Evolutionary conservation across 2,329 filamentous ascomycete genomes (phyloP).

Genomic region (Mariannaea sp.): DNA sequence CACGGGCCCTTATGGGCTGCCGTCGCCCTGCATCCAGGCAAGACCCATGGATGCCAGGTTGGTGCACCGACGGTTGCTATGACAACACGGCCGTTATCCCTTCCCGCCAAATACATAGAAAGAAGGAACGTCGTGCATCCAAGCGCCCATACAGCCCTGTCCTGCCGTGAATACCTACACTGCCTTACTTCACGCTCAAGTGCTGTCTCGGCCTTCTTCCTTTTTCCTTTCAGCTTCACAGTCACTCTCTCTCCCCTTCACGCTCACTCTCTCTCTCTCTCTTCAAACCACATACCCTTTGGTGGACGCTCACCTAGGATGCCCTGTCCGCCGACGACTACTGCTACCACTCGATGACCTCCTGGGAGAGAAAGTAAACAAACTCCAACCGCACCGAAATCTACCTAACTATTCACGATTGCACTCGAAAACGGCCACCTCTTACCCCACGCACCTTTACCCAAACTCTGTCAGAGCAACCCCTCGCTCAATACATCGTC

Average conservation of each 20-base stretch:
- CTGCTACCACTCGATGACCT: constrained; percentile 35
- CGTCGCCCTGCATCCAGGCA: constrained; percentile 4
- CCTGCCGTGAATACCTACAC: constrained; percentile 34
- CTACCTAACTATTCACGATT: constrained; percentile 18
- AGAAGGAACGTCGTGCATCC: neutral
- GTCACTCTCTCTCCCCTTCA: constrained; percentile 1
- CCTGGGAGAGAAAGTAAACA: constrained; percentile 39
- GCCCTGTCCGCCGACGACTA: constrained; percentile 31
- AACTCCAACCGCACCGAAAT: constrained; percentile 5
- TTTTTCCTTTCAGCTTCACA: constrained; percentile 14
- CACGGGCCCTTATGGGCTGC: constrained; percentile 29
- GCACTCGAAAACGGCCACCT: constrained; percentile 25
- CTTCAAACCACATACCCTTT: neutral
- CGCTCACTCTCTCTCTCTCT: constrained; percentile 24
- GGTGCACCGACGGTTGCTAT: constrained; percentile 30
- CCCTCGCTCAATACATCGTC: constrained; percentile 5
- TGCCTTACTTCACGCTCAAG: no score
- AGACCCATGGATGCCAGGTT: constrained; percentile 8
- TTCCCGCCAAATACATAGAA: neutral
- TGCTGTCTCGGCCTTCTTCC: constrained; percentile 31
- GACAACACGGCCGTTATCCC: constrained; percentile 24
- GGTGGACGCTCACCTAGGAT: constrained; percentile 31
- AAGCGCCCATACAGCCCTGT: constrained; percentile 11
- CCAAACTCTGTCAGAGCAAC: neutral
- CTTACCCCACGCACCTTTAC: constrained; percentile 11